These are phyloP conservation scores for Ochromonas danica DNA, from an alignment of 108 stramenopile genomes.

Conservation along the genomic window DNA sequence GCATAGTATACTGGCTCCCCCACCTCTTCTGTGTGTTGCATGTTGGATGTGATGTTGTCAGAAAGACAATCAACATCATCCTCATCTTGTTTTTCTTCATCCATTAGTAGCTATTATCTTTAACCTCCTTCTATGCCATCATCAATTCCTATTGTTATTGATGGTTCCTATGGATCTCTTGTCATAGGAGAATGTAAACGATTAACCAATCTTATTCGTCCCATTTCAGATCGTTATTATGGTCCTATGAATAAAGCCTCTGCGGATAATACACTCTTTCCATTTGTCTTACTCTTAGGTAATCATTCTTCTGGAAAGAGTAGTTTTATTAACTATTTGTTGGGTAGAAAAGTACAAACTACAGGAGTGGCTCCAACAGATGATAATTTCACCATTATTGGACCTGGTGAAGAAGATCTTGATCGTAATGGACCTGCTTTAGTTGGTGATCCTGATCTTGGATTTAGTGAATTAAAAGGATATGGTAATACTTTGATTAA, in stretches of 20 bases:
- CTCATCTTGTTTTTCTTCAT: no score
- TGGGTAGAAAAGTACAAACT: slow-evolving; percentile 82
- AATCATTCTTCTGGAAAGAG: slow-evolving; percentile 92
- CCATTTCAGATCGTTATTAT: neutral
- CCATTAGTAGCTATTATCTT: no score
- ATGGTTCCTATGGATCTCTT: no score
- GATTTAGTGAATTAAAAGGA: slow-evolving; percentile 78
- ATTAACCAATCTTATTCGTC: neutral
- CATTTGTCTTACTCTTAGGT: slow-evolving; percentile 93
- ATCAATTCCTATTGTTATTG: no score
- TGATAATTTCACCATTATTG: slow-evolving; percentile 96
- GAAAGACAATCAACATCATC: no score
- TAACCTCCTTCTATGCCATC: no score
- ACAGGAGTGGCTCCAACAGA: slow-evolving; percentile 99
- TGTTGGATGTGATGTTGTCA: no score
- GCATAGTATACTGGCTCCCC: no score
- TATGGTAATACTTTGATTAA: slow-evolving; percentile 94
- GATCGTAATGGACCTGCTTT: slow-evolving; percentile 85
- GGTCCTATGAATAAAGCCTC: slow-evolving; percentile 59
- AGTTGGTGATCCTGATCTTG: slow-evolving; percentile 94
- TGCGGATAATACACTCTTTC: slow-evolving; percentile 66
- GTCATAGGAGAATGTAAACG: neutral
- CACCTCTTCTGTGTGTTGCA: no score
- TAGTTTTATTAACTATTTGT: slow-evolving; percentile 91
- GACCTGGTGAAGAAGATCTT: slow-evolving; percentile 81